Conservation (phyloP, 2,329 filamentous ascomycete species). For the Aspergillus tanneri region DNA sequence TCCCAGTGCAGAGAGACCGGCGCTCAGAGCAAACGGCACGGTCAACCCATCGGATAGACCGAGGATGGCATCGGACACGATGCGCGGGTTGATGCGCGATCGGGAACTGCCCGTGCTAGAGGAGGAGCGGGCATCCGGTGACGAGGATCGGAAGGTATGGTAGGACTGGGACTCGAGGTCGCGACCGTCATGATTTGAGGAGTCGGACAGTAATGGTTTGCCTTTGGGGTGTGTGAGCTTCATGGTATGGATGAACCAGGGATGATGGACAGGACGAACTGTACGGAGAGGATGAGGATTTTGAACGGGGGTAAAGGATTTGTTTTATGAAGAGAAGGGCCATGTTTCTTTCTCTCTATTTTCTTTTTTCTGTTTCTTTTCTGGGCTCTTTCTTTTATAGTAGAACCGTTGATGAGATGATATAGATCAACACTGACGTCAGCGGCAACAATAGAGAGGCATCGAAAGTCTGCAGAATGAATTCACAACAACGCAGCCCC, state of each 20-base stretch:
- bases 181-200: slow-evolving; percentile 21
- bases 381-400: too few relatives aligned
- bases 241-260: not conserved
- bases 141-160: slow-evolving; percentile 31
- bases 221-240: slow-evolving; percentile 18
- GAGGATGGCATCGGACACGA: slow-evolving; percentile 63
- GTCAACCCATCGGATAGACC: slow-evolving; percentile 77
- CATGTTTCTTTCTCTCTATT: slow-evolving; percentile 22
- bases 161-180: slow-evolving; percentile 40
- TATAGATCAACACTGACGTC: not conserved
- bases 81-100: slow-evolving; percentile 42
- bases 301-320: slow-evolving; percentile 33
- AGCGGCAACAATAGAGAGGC: slow-evolving; percentile 1
- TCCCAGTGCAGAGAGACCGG: slow-evolving; percentile 63
- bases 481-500: too few relatives aligned
- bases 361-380: not conserved
- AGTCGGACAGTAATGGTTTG: slow-evolving; percentile 31
- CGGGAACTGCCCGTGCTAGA: slow-evolving; percentile 27
- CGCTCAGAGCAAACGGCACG: slow-evolving; percentile 75
- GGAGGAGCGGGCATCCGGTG: slow-evolving; percentile 12
- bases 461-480: not conserved
- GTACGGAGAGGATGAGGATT: slow-evolving; percentile 13
- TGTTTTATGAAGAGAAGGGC: slow-evolving; percentile 42
- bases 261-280: slow-evolving; percentile 9
- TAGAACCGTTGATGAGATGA: not conserved